Percentiles rank a stretch among this genome's conserved stretches.
Conservation (phyloP, 805 yeast genomes). For the Kazachstania africana region DNA sequence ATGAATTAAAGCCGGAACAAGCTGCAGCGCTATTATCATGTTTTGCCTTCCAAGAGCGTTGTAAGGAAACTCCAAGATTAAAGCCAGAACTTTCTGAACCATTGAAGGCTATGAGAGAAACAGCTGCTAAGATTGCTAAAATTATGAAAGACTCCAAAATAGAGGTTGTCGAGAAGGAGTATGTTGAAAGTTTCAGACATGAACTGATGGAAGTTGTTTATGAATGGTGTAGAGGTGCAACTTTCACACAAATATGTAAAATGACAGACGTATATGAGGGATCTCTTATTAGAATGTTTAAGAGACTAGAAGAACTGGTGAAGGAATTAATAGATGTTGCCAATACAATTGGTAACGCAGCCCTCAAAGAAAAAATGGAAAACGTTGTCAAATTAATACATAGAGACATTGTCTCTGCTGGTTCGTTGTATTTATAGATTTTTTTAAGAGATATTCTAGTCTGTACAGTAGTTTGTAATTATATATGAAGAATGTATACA, state of each 20-base stretch:
- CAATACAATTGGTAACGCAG: slow-evolving; percentile 84
- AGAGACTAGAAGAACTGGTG: slow-evolving; percentile 85
- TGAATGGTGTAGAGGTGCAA: slow-evolving; percentile 94
- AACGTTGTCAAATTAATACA: slow-evolving; percentile 75
- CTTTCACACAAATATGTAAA: slow-evolving; percentile 92
- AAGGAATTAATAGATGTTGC: slow-evolving; percentile 88
- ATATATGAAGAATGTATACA: no score
- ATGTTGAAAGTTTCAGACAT: slow-evolving; percentile 81
- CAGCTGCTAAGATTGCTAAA: slow-evolving; percentile 86
- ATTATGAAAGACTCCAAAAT: slow-evolving; percentile 81
- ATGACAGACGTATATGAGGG: slow-evolving; percentile 99
- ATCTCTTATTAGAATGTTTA: slow-evolving; percentile 84
- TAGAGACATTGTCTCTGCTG: slow-evolving; percentile 94
- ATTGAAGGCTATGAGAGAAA: slow-evolving; percentile 71
- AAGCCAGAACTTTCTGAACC: slow-evolving; percentile 92
- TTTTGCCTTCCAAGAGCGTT: slow-evolving; percentile 93
- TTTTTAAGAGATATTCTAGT: no score
- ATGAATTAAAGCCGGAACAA: slow-evolving; percentile 76
- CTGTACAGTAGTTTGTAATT: no score
- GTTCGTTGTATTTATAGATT: slow-evolving; percentile 59
- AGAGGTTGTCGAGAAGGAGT: slow-evolving; percentile 83
- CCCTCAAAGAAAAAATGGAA: slow-evolving; percentile 80
- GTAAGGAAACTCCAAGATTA: slow-evolving; percentile 76
- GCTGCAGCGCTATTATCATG: slow-evolving; percentile 88
- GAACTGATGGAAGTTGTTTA: slow-evolving; percentile 95